These are phyloP conservation scores for Trichoderma simmonsii DNA, from an alignment of 2,329 filamentous ascomycete genomes.

Conservation along the genomic window DNA sequence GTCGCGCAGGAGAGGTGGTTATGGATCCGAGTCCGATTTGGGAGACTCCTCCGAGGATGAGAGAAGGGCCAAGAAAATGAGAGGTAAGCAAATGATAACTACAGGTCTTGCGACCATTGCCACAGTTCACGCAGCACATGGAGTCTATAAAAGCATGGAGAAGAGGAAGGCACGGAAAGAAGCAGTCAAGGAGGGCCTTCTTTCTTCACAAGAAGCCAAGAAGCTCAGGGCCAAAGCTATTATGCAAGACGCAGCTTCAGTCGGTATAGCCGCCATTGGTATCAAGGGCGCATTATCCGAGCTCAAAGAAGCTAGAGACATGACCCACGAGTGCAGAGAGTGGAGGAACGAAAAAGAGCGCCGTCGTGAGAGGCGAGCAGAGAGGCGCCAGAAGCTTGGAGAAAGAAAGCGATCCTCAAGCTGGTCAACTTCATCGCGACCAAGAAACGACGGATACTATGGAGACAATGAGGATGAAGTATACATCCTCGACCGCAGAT, in stretches of 20 bases:
- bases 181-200: constrained; percentile 52
- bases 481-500: constrained; percentile 46
- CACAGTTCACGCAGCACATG: constrained; percentile 59
- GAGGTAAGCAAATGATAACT: constrained; percentile 60
- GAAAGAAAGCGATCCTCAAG: constrained; percentile 42
- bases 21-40: constrained; percentile 52
- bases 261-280: constrained; percentile 56
- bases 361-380: constrained; percentile 48
- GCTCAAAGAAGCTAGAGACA: constrained; percentile 53
- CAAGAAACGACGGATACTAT: constrained; percentile 25
- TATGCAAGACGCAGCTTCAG: constrained; percentile 56
- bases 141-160: constrained; percentile 57
- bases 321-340: constrained; percentile 46
- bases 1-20: constrained; percentile 37
- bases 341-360: constrained; percentile 49
- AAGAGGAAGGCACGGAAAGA: constrained; percentile 52
- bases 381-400: constrained; percentile 33
- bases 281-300: constrained; percentile 56
- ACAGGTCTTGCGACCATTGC: constrained; percentile 56
- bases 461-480: constrained; percentile 37
- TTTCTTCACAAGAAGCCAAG: constrained; percentile 50
- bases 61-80: constrained; percentile 54
- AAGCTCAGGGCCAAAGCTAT: constrained; percentile 57
- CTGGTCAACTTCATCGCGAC: constrained; percentile 42
- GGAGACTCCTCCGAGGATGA: constrained; percentile 58